Evolutionary conservation across 2,329 filamentous ascomycete species (phyloP), one percentile per base, ranked within the genome.

Genomic region (Alternaria sp.): DNA sequence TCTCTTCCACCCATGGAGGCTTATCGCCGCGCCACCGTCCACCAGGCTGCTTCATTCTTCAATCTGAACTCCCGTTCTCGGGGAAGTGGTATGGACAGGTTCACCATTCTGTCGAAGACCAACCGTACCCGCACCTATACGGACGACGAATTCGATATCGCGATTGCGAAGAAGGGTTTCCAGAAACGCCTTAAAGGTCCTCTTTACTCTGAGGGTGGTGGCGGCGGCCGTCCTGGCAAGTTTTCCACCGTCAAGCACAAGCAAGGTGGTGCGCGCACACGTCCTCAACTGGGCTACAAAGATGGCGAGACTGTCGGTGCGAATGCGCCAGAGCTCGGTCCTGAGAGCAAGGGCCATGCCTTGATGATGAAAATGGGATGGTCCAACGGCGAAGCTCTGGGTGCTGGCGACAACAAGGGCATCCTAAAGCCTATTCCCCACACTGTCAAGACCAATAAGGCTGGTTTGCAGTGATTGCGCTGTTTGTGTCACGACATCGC

Each of bases 321-420:
- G 2, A 88, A 89, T 51, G 94, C 95, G 2, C 92, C 93, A 11
- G 94, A 97, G 77, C 85, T 99, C 30, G 92, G 92, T 1, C 83
- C 85, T 5, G 91, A 91, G 57, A 98, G 97, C 77, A 93, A 89
- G 69, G 96, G 96, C 11, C 88, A 93, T 54, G 88, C 89, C 4
- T 92, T 99, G 89, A 82, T 99, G 67, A 93, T 97, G 82, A 98
- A 96, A 81, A 98, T 98, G 96, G 96, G 96, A 4, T 99, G 96
- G 94, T 91, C 88, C 65, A 90, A 86, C 56, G 96, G 96, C 6
- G 97, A 90, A 75, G 92, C 91, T 2, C 85, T 99, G 1, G 96
- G 96, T 56, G 88, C 92, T 11, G 77, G 84, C 1, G 89, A 96
- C 67, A 97, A 96, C 78, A 92, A 96, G 79, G 96, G 96, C 30